Evolutionary conservation across 2,329 filamentous ascomycete species (phyloP).

Genomic region (Microsporum ferrugineum): DNA sequence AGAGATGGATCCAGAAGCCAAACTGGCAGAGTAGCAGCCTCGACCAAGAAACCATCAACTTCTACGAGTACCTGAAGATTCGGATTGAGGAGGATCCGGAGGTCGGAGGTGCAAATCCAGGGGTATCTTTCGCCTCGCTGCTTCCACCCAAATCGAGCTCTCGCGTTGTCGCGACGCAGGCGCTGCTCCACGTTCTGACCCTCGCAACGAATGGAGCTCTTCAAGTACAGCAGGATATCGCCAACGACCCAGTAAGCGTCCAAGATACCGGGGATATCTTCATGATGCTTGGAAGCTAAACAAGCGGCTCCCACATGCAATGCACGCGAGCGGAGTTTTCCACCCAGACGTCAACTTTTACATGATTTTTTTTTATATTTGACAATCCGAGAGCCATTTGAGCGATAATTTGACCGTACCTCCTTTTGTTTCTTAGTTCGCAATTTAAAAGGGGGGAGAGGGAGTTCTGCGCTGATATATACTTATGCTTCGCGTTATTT

Average conservation of each 20-base stretch:
- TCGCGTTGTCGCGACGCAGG: constrained; percentile 58
- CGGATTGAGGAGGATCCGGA: constrained; percentile 33
- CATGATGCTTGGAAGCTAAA: not conserved
- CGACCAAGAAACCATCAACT: constrained; percentile 51
- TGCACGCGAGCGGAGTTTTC: not conserved
- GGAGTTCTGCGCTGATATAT: too few species aligned
- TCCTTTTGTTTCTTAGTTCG: not conserved
- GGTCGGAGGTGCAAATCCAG: constrained; percentile 13
- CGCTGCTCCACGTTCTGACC: constrained; percentile 60
- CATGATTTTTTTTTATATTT: not conserved
- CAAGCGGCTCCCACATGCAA: not conserved
- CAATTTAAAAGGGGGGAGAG: too few species aligned
- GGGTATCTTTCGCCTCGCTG: constrained; percentile 56
- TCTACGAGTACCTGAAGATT: constrained; percentile 47
- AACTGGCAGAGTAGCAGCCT: constrained; percentile 43
- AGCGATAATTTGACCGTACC: not conserved
- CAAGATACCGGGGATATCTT: constrained; percentile 10
- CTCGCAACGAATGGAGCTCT: constrained; percentile 57
- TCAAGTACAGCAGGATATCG: constrained; percentile 47
- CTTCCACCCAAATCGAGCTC: constrained; percentile 47
- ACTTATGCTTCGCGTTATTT: too few species aligned
- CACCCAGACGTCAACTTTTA: not conserved
- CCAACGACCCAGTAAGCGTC: constrained; percentile 2
- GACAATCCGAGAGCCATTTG: not conserved
- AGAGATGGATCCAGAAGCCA: constrained; percentile 17